These are phyloP conservation scores for Oehlia diaphana DNA, from an alignment of 192 early-diverging fungal genomes.

Conservation along the genomic window DNA sequence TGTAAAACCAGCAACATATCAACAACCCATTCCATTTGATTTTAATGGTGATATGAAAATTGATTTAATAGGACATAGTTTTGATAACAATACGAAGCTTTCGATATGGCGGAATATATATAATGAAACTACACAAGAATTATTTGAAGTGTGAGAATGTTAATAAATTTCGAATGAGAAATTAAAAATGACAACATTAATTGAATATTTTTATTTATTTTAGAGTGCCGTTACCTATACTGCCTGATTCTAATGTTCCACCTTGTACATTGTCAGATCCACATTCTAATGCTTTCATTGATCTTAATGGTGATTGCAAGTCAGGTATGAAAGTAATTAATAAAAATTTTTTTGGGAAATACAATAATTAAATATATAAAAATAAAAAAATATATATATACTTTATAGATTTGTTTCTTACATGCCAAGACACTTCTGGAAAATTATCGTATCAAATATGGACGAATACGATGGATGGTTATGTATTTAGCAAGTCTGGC, in stretches of 20 bases:
- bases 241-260: constrained; percentile 9
- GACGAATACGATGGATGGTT: constrained; percentile 68
- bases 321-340: constrained; percentile 48
- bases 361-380: neutral
- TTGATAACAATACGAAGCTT: constrained; percentile 39
- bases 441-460: constrained; percentile 72
- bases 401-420: constrained; percentile 66
- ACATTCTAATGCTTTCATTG: constrained; percentile 93
- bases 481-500: constrained; percentile 58
- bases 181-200: neutral
- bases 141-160: constrained; percentile 43
- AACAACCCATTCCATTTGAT: constrained; percentile 65
- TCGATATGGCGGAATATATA: constrained; percentile 50
- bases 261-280: constrained; percentile 68
- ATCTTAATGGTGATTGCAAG: constrained; percentile 90
- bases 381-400: too few relatives aligned
- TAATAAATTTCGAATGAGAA: constrained; percentile 15
- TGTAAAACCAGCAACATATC: constrained; percentile 41
- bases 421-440: constrained; percentile 52
- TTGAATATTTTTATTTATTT: constrained; percentile 5
- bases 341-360: neutral
- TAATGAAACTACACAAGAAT: constrained; percentile 20
- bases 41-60: constrained; percentile 62
- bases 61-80: constrained; percentile 56
- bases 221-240: neutral